phyloP scores from a whole-genome alignment of 129 eudicot species.

The Pulicaria dysenterica region DNA sequence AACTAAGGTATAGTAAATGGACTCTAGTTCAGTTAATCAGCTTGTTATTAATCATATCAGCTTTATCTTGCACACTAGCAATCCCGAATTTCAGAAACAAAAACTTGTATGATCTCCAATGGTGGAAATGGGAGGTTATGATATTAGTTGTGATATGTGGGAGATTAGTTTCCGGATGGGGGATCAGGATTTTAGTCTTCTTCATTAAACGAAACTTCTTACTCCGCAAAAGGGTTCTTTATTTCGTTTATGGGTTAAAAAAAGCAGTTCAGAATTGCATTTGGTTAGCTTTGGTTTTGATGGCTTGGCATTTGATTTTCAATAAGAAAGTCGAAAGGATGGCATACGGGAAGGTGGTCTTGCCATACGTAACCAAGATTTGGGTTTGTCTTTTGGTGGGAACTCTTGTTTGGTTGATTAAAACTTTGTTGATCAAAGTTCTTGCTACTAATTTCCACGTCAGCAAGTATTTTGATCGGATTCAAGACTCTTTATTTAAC shows the following conservation, averaged over 20 bases:
- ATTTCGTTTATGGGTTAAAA: slow-evolving; percentile 54
- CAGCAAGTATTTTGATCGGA: slow-evolving; percentile 51
- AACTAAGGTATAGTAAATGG: slow-evolving; percentile 48
- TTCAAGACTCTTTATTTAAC: slow-evolving; percentile 53
- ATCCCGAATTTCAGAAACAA: slow-evolving; percentile 26
- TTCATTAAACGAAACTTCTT: slow-evolving; percentile 59
- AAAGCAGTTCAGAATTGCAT: slow-evolving; percentile 46
- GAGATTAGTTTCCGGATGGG: slow-evolving; percentile 63
- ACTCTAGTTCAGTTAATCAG: slow-evolving; percentile 52
- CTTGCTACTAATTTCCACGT: slow-evolving; percentile 56
- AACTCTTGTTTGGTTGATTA: slow-evolving; percentile 47
- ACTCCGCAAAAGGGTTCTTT: slow-evolving; percentile 58
- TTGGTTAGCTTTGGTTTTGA: slow-evolving; percentile 42
- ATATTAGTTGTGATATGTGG: slow-evolving; percentile 59
- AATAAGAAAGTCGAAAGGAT: slow-evolving; percentile 32
- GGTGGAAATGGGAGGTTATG: slow-evolving; percentile 72
- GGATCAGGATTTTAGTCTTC: slow-evolving; percentile 45
- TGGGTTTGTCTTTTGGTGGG: slow-evolving; percentile 55
- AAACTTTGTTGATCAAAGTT: slow-evolving; percentile 44
- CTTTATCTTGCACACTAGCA: slow-evolving; percentile 54
- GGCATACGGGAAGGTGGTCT: slow-evolving; percentile 33
- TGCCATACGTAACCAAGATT: slow-evolving; percentile 41
- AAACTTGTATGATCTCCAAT: slow-evolving; percentile 33
- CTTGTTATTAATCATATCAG: slow-evolving; percentile 44
- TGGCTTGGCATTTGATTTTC: slow-evolving; percentile 42